Conservation (phyloP, 208 protist genomes). For the Tetramitus jugosus region DNA sequence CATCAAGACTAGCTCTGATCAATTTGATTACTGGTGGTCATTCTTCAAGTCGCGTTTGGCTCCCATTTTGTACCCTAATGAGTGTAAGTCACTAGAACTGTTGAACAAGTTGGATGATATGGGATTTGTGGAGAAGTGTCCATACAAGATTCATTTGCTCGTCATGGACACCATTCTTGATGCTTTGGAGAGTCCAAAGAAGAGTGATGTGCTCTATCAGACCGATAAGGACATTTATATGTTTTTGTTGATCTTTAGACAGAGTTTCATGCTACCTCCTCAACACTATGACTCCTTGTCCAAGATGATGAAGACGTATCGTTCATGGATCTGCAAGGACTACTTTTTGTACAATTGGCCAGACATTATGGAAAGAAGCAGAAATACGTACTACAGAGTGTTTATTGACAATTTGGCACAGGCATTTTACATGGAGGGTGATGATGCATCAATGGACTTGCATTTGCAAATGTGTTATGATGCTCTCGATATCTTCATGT, state of each 20-base stretch:
- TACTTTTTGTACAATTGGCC: constrained; percentile 11
- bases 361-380: constrained; percentile 22
- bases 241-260: constrained; percentile 18
- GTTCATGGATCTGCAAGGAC: constrained; percentile 13
- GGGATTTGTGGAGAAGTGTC: not conserved
- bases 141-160: not conserved
- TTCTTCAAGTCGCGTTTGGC: constrained; percentile 11
- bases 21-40: constrained; percentile 17
- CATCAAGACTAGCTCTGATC: not conserved
- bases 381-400: constrained; percentile 5
- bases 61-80: constrained; percentile 2
- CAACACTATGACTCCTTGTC: not conserved
- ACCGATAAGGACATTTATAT: constrained; percentile 21
- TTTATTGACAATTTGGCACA: constrained; percentile 20
- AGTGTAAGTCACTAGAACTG: constrained; percentile 11
- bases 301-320: constrained; percentile 13
- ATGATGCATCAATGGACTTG: not conserved
- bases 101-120: constrained; percentile 14
- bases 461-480: constrained; percentile 8
- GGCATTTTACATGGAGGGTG: constrained; percentile 7
- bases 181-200: not conserved
- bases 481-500: constrained; percentile 7
- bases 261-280: constrained; percentile 1
- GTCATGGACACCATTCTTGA: not conserved
- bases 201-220: not conserved